Percentiles rank a stretch among this genome's conserved stretches.
phyloP scores from a whole-genome alignment of 805 yeast genomes.

The Zygoascus tannicola region DNA sequence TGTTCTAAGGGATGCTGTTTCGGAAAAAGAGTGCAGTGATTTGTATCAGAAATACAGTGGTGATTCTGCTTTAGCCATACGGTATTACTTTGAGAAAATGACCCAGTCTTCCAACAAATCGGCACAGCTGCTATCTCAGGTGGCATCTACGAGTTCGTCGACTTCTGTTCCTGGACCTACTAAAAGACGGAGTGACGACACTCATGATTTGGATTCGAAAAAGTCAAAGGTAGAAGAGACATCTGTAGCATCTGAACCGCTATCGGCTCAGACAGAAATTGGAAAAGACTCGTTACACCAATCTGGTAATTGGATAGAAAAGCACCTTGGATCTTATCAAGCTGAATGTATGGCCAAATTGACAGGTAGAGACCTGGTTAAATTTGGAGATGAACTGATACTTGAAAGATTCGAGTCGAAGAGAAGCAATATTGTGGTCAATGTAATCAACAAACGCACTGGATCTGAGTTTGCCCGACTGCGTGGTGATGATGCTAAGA shows the following conservation, averaged over 20 bases:
- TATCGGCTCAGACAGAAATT: background rate
- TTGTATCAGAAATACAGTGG: background rate
- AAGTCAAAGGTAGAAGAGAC: background rate
- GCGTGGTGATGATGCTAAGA: conserved; percentile 57
- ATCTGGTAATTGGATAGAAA: background rate
- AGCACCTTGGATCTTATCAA: conserved; percentile 26
- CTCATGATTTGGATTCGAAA: background rate
- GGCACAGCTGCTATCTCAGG: background rate
- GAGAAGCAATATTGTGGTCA: conserved; percentile 23
- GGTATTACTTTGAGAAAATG: background rate
- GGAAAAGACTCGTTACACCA: background rate
- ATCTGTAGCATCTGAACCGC: background rate
- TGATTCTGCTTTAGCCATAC: background rate
- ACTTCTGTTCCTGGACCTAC: background rate
- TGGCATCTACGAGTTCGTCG: background rate
- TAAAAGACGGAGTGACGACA: background rate
- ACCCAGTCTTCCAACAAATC: no score
- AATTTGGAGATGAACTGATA: conserved; percentile 25
- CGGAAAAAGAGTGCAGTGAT: background rate
- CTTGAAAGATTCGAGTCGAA: conserved; percentile 19
- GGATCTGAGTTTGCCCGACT: conserved; percentile 65
- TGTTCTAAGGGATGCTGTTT: background rate
- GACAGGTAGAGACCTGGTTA: conserved; percentile 24
- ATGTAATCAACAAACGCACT: conserved; percentile 21
- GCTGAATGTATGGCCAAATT: conserved; percentile 31